phyloP scores from a whole-genome alignment of 108 stramenopile genomes.

The Nannochloropsis gaditana region DNA sequence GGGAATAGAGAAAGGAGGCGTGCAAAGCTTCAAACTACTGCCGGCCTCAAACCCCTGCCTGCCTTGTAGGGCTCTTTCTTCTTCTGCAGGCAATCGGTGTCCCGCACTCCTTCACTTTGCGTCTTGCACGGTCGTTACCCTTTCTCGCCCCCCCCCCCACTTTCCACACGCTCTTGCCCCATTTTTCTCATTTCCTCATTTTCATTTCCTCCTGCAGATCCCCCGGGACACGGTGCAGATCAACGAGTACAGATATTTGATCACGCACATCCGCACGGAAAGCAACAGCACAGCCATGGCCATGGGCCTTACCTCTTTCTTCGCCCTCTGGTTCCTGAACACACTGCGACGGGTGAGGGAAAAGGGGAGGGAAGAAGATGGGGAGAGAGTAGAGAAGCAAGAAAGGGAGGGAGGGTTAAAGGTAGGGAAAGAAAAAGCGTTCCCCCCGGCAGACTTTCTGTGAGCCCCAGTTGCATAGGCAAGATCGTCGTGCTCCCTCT shows the following conservation, averaged over 20 bases:
- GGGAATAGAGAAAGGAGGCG: background rate
- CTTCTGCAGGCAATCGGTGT: too few species aligned
- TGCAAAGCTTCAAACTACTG: background rate
- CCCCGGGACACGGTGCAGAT: constrained; percentile 13
- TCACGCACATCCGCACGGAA: background rate
- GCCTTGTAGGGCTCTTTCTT: too few species aligned
- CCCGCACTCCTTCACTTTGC: too few species aligned
- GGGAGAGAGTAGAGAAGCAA: background rate
- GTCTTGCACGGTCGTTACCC: too few species aligned
- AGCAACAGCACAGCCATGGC: background rate
- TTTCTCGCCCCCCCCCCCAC: background rate
- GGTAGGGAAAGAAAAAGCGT: too few species aligned
- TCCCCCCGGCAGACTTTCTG: background rate
- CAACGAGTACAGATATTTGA: background rate
- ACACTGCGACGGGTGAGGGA: background rate
- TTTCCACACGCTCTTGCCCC: background rate
- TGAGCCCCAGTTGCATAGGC: background rate
- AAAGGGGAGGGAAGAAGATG: background rate
- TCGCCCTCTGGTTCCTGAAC: background rate
- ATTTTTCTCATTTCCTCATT: background rate
- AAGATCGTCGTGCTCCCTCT: background rate
- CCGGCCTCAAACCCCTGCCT: too few species aligned
- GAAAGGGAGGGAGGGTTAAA: too few species aligned
- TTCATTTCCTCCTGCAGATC: background rate
- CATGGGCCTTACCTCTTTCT: background rate